Base-by-base conservation (phyloP, 2,329 filamentous ascomycete species). In the Ascosphaera aggregata region DNA sequence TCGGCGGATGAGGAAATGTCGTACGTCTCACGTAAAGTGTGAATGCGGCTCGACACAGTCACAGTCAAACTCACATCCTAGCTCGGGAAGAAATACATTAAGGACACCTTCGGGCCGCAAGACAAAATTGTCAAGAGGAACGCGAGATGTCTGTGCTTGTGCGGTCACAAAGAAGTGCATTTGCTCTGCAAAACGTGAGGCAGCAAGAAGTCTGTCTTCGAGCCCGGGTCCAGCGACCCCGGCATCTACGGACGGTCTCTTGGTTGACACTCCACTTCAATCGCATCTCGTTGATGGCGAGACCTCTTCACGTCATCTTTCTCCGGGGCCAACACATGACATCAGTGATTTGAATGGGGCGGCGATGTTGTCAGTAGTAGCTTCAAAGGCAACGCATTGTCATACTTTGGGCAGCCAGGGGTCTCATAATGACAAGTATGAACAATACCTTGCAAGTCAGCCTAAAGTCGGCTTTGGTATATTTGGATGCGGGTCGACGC, bases 1-100 rank as follows among this genome's bases (percentile, higher is more conserved):
- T 63, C 86, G 89, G 57, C 73, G 79, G 48, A 78, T 92, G 67
- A 85, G 89, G 64, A 95, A 95, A 69, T 86, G 82, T 59, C 81
- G 89, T 51, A 77, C 85, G 42, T 81, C 86, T 46, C 89, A 95
- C 60, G 73, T 89, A 54, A 92, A 89, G 60, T 98, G 89, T 63
- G 85, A 95, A 60, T 98, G 89, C 60, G 85, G 82, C 56, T 81
- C 92, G 60, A 94, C 92, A 68, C 54, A 9, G 9, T 18, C 34
- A 7, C 34, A 5, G 11, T 27, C 11, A 27, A 7, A 5, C 22
- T 27, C 22, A 11, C 22, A 11, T 11, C 11, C 22, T 27, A 27
- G 22, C 11, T 11, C 22, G 11, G 11, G 22, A 5, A 27, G 22
- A 11, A 27, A 11, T 27, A 5, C 22, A 27, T 11, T 11, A 5